phyloP scores from a whole-genome alignment of 2,329 filamentous ascomycete species.

The Aschersonia sp. region DNA sequence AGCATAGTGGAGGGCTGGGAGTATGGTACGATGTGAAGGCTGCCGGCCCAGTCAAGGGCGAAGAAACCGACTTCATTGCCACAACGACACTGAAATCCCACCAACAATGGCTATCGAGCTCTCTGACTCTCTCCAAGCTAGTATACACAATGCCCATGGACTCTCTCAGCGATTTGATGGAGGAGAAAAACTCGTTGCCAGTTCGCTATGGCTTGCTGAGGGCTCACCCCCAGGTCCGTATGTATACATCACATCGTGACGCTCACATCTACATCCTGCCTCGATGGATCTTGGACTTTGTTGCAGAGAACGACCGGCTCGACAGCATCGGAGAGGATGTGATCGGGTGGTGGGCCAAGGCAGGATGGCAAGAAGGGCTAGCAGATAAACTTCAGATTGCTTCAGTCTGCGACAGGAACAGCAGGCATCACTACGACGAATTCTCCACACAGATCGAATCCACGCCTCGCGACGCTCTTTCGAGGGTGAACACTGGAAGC shows the following conservation, averaged over 20 bases:
- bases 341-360: conserved; percentile 89
- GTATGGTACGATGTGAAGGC: conserved; percentile 83
- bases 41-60: conserved; percentile 65
- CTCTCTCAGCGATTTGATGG: conserved; percentile 69
- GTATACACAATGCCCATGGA: conserved; percentile 83
- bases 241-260: conserved; percentile 75
- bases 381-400: conserved; percentile 62
- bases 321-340: conserved; percentile 86
- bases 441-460: conserved; percentile 9
- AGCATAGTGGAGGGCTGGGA: conserved; percentile 62
- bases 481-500: not conserved
- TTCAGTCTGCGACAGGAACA: conserved; percentile 36
- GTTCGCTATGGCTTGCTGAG: conserved; percentile 64
- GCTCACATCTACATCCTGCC: conserved; percentile 93
- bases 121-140: conserved; percentile 57
- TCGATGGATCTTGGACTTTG: conserved; percentile 76
- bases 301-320: conserved; percentile 63
- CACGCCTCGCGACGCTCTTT: conserved; percentile 6
- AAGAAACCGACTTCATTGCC: conserved; percentile 86
- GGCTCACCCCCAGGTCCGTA: conserved; percentile 59
- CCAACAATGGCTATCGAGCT: conserved; percentile 36
- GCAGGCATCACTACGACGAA: conserved; percentile 21
- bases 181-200: conserved; percentile 58
- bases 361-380: conserved; percentile 75
- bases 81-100: conserved; percentile 52